Percentiles rank a stretch among this genome's conserved stretches.
Evolutionary conservation across 768 basidiomycete species (phyloP).

Genomic region (Boletus reticuloceps): DNA sequence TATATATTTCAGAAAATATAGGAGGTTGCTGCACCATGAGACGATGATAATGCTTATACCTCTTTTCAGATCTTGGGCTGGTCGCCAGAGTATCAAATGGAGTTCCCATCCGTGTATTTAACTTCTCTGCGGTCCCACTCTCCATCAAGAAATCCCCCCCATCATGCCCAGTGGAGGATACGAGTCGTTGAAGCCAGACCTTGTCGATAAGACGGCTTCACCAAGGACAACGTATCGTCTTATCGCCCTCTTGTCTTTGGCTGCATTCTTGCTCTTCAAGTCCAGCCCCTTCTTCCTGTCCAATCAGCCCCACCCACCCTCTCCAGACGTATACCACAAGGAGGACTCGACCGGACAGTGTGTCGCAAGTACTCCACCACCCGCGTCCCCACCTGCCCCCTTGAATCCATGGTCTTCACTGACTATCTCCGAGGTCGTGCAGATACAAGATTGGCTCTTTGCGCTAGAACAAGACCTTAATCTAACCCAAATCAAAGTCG

Average conservation of each 20-base stretch:
- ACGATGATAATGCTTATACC: no score
- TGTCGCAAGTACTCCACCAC: conserved; percentile 25
- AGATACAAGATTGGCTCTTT: conserved; percentile 47
- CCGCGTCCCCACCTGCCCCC: conserved; percentile 41
- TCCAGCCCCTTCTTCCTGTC: conserved; percentile 1
- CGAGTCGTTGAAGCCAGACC: conserved; percentile 10
- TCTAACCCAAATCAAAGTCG: conserved; percentile 38
- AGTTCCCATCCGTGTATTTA: not conserved
- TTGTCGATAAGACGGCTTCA: not conserved
- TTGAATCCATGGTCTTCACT: conserved; percentile 55
- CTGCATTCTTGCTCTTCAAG: conserved; percentile 11
- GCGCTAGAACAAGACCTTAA: conserved; percentile 43
- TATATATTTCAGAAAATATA: no score
- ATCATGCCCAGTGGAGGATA: no score
- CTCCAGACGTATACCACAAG: not conserved
- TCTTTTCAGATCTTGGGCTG: no score
- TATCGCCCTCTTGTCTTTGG: conserved; percentile 12
- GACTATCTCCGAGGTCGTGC: conserved; percentile 40
- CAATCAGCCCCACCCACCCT: not conserved
- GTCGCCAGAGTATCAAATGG: no score
- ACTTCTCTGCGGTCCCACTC: no score
- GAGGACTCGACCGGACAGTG: conserved; percentile 33
- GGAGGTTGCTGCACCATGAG: no score
- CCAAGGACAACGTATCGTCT: conserved; percentile 12
- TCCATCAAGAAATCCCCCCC: not conserved